Evolutionary conservation across 148 eudicot genomes (phyloP), one percentile per base, ranked within the genome.

Genomic region (Heliamphora exappendiculata): DNA sequence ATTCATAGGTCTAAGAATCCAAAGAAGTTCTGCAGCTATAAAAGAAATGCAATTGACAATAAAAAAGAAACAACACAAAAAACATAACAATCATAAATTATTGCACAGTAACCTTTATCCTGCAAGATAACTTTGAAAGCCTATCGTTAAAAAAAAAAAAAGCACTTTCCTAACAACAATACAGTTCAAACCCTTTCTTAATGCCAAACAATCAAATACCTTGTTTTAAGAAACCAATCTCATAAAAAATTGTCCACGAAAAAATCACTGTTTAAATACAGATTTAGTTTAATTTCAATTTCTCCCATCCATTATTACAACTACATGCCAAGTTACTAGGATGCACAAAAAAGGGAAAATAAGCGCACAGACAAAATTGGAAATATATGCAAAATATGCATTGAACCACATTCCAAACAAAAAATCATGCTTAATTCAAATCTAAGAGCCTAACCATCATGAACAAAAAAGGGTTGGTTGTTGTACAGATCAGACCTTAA

Each of bases 401-500:
- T n/a, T 54, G 59, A 58, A 0, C 11, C 16, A 9, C 12, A 58
- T 9, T 28, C 0, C 11, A 37, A 39, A 36, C 33, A 22, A 5
- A 34, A 24, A 28, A 72, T n/a, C 45, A 55, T 1, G 20, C 34
- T 22, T 67, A 59, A 50, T 62, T 73, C 33, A 39, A 17, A 59
- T 59, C 42, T 7, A 16, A 39, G 5, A n/a, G n/a, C 1, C 9
- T 11, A 74, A 47, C 22, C 66, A 57, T n/a, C 0, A 22, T 9
- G 36, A 22, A 45, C 9, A 8, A 24, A 42, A 44, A 39, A 31
- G 36, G 26, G n/a, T n/a, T n/a, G n/a, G n/a, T 39, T 16, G 24
- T 1, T 7, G 14, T 22, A 36, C 5, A 37, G 29, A 39, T 17
- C 73, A 70, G 51, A 92, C 97, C 97, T 92, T 92, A 26, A 92